Percentiles rank a stretch among this genome's conserved stretches.
Evolutionary conservation across 352 stramenopile species (phyloP).

Genomic region (Pythium myriotylum): DNA sequence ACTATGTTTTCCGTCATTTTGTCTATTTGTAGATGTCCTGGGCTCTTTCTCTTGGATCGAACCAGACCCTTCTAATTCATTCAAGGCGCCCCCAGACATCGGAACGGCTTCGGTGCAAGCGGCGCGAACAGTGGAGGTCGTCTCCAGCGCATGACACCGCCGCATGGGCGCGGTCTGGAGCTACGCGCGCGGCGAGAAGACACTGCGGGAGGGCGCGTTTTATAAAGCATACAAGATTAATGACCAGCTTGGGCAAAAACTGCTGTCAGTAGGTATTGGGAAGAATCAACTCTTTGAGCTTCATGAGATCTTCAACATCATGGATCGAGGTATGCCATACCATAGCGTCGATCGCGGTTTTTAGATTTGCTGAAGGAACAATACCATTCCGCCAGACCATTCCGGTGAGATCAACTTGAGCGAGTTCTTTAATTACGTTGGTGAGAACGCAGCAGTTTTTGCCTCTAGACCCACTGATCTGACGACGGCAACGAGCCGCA

Average conservation of each 20-base stretch:
- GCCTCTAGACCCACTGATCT: not conserved
- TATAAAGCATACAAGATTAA: slow-evolving; percentile 45
- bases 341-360: not conserved
- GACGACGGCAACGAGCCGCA: slow-evolving; percentile 1
- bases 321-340: slow-evolving; percentile 44
- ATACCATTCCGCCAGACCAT: slow-evolving; percentile 33
- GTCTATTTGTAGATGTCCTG: too few species aligned
- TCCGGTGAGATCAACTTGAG: slow-evolving; percentile 66
- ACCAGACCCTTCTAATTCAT: too few species aligned
- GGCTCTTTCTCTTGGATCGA: too few species aligned
- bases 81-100: not conserved
- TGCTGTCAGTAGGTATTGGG: slow-evolving; percentile 45
- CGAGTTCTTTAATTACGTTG: slow-evolving; percentile 75
- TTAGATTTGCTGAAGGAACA: too few species aligned
- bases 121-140: too few species aligned
- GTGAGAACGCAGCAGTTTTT: slow-evolving; percentile 29
- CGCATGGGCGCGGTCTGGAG: slow-evolving; percentile 18
- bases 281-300: slow-evolving; percentile 52
- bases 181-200: not conserved
- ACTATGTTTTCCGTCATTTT: too few species aligned
- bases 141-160: too few species aligned
- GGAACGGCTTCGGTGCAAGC: too few species aligned
- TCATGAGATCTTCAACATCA: slow-evolving; percentile 54
- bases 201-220: slow-evolving; percentile 22
- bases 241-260: slow-evolving; percentile 37